These are phyloP conservation scores for Aureobasidium sp. DNA, from an alignment of 2,329 filamentous ascomycete species.

Conservation along the genomic window DNA sequence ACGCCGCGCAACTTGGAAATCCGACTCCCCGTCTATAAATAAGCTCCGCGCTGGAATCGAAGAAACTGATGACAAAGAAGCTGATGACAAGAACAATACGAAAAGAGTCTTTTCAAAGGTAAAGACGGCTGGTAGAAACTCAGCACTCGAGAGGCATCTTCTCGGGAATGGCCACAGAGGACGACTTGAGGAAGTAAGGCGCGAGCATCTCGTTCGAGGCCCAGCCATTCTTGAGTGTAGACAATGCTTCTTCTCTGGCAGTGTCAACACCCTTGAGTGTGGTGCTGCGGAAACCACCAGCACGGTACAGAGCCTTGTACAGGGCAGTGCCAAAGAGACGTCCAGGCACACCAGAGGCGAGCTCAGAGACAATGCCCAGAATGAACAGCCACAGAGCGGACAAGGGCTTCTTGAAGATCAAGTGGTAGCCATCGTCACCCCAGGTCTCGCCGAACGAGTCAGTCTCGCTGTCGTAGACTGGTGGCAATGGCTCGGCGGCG, in stretches of 20 bases:
- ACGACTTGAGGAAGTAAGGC: conserved; percentile 13
- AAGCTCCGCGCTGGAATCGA: not conserved
- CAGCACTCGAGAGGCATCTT: conserved; percentile 6
- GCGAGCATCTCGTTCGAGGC: conserved; percentile 14
- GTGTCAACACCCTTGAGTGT: conserved; percentile 12
- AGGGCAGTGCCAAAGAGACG: conserved; percentile 14
- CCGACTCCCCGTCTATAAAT: not conserved
- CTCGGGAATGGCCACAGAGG: not conserved
- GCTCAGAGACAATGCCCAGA: conserved; percentile 15
- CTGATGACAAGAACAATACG: not conserved
- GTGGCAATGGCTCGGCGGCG: conserved; percentile 14
- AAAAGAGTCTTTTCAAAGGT: too few species aligned
- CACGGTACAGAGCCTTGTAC: conserved; percentile 12
- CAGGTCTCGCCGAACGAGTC: conserved; percentile 9
- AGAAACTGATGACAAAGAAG: not conserved
- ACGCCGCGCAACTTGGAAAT: not conserved
- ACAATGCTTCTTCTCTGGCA: conserved; percentile 13
- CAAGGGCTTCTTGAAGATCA: conserved; percentile 12
- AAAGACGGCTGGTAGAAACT: not conserved
- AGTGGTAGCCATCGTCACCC: conserved; percentile 8
- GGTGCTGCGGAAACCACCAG: conserved; percentile 6
- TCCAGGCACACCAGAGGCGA: conserved; percentile 15
- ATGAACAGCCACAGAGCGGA: conserved; percentile 13
- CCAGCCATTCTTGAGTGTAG: conserved; percentile 10
- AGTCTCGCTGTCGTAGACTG: conserved; percentile 4